Conservation (phyloP, 2,329 filamentous ascomycete species). For the Curvularia lunata region DNA sequence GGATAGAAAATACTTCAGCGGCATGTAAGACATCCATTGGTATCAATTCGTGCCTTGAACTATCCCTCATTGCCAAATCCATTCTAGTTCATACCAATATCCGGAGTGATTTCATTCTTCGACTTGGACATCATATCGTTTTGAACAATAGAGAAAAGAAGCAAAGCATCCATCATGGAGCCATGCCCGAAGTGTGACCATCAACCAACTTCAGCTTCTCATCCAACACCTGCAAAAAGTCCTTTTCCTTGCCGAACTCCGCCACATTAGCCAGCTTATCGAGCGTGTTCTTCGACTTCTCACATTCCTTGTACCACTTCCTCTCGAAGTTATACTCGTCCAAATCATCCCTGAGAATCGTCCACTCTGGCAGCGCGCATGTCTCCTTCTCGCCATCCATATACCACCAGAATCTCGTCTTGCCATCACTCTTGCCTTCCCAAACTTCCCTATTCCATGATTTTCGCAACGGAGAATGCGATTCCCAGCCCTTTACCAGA, state of each 20-base stretch:
- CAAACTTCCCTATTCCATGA: slow-evolving; percentile 32
- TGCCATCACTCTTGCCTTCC: slow-evolving; percentile 18
- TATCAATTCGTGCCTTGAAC: background rate
- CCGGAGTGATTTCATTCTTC: background rate
- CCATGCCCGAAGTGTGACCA: slow-evolving; percentile 19
- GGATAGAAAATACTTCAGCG: background rate
- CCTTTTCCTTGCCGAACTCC: slow-evolving; percentile 22
- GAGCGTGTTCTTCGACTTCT: slow-evolving; percentile 26
- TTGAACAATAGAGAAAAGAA: background rate
- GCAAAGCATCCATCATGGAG: slow-evolving; percentile 14
- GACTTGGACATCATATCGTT: background rate
- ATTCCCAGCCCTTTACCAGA: slow-evolving; percentile 33
- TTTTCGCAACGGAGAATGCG: slow-evolving; percentile 29
- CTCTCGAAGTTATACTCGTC: slow-evolving; percentile 39
- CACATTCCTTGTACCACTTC: slow-evolving; percentile 37
- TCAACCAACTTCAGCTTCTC: slow-evolving; percentile 34
- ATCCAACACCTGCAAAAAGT: slow-evolving; percentile 37
- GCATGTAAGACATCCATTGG: background rate
- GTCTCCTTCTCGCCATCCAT: slow-evolving; percentile 22
- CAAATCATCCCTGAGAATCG: slow-evolving; percentile 29
- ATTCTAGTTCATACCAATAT: background rate
- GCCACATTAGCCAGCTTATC: slow-evolving; percentile 18
- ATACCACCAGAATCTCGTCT: slow-evolving; percentile 40
- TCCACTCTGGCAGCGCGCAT: slow-evolving; percentile 39
- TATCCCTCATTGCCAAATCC: background rate